Base-by-base conservation (phyloP, 2,329 filamentous ascomycete genomes). In the Fusarium chuoi region DNA sequence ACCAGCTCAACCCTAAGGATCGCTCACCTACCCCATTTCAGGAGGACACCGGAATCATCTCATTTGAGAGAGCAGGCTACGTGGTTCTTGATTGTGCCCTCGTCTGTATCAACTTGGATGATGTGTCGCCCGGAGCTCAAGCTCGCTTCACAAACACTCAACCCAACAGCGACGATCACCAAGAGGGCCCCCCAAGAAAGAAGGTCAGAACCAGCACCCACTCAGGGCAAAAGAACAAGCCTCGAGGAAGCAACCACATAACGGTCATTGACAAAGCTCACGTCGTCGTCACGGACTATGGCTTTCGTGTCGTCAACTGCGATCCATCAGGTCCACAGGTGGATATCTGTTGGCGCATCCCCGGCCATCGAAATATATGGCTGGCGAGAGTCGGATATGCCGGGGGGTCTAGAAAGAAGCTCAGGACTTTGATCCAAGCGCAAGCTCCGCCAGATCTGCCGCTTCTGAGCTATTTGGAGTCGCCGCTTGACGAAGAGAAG, bases 271-370 rank as follows among this genome's bases (percentile, higher is more conserved):
- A 28, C 7, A 48, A 9, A 11, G 55, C 41, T 14, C n/a, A 2
- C 13, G 4, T 46, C 5, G 0, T 22, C 28, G 0, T 0, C 18
- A 1, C 9, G 0, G 28, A 7, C 2, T 1, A 0, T 1, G 0
- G 1, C 6, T 35, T 26, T 13, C 39, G 14, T 20, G 55, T 58
- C 8, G 0, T 58, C n/a, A 48, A 58, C 11, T 28, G n/a, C 0
- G 30, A 58, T 2, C 14, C 30, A 13, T 0, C 10, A 0, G 55
- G 55, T 18, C 55, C 30, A 11, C 55, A 58, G 3, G 3, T 58
- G 6, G 4, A 48, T 1, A 28, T 58, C 18, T 6, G 55, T 30
- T 58, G 7, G 7, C 39, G 41, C 0, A 5, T 58, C 1, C 55
- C 55, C 2, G 55, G 18, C 0, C 41, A 0, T 1, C 39, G 41